A percentile compares a stretch with the other conserved stretches of the same genome.
phyloP scores from a whole-genome alignment of 2,329 filamentous ascomycete genomes.

The Niveomyces coronatus region DNA sequence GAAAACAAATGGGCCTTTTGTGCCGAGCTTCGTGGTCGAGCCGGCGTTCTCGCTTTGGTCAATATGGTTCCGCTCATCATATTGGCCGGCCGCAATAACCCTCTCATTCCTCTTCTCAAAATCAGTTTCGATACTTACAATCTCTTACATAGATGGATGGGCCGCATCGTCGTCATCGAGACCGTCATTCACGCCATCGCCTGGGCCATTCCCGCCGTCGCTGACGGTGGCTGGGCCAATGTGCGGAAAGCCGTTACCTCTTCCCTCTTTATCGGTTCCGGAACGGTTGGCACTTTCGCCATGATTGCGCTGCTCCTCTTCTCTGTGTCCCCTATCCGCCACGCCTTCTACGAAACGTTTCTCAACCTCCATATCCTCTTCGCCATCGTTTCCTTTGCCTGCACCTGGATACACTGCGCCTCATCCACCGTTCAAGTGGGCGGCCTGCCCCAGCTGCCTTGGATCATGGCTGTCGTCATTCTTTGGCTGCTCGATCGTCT shows the following conservation, averaged over 20 bases:
- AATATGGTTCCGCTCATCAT: slow-evolving; percentile 91
- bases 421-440: slow-evolving; percentile 54
- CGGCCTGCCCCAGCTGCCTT: slow-evolving; percentile 59
- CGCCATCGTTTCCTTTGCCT: slow-evolving; percentile 55
- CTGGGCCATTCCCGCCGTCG: slow-evolving; percentile 64
- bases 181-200: slow-evolving; percentile 57
- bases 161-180: slow-evolving; percentile 61
- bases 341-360: slow-evolving; percentile 97
- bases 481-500: slow-evolving; percentile 68
- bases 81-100: slow-evolving; percentile 87
- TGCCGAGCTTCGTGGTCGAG: slow-evolving; percentile 76
- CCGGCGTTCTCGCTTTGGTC: slow-evolving; percentile 71
- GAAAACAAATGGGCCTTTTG: slow-evolving; percentile 53
- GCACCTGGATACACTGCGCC: slow-evolving; percentile 66
- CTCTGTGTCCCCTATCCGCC: slow-evolving; percentile 70
- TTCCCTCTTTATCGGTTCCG: slow-evolving; percentile 56
- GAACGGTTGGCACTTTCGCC: slow-evolving; percentile 48
- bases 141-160: slow-evolving; percentile 59
- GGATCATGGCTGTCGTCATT: slow-evolving; percentile 62
- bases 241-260: slow-evolving; percentile 42
- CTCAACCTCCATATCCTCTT: slow-evolving; percentile 75
- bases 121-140: slow-evolving; percentile 98
- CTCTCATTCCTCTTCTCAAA: slow-evolving; percentile 67
- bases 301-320: slow-evolving; percentile 58
- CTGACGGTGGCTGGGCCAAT: slow-evolving; percentile 52